Percentiles rank a stretch among this genome's conserved stretches.
Evolutionary conservation across 1,139 yeast genomes (phyloP).

Genomic region (Zygosaccharomyces pseudobailii): DNA sequence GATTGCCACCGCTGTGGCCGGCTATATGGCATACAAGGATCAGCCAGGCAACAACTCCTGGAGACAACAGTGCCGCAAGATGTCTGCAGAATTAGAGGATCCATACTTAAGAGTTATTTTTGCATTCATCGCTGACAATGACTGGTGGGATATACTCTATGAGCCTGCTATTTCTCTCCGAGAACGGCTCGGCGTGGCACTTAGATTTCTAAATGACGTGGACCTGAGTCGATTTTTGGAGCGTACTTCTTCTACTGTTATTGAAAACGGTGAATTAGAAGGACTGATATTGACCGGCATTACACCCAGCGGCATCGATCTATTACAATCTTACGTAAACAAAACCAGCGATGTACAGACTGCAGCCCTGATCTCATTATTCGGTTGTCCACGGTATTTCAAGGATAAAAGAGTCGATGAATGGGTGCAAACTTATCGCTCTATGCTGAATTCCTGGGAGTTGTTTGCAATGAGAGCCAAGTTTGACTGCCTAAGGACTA

Average conservation of each 20-base stretch:
- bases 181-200: conserved; percentile 86
- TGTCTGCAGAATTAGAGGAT: conserved; percentile 82
- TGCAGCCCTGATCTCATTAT: conserved; percentile 75
- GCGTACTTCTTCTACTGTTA: conserved; percentile 66
- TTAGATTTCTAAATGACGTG: conserved; percentile 74
- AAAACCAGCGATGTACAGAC: conserved; percentile 91
- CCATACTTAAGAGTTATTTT: conserved; percentile 90
- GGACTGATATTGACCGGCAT: conserved; percentile 88
- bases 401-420: conserved; percentile 61
- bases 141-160: conserved; percentile 94
- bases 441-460: conserved; percentile 80
- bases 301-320: conserved; percentile 74
- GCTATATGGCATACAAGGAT: conserved; percentile 73
- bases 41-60: conserved; percentile 68
- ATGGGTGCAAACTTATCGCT: conserved; percentile 75
- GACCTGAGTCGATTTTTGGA: conserved; percentile 67
- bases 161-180: conserved; percentile 83
- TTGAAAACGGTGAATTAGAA: conserved; percentile 77
- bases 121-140: conserved; percentile 90
- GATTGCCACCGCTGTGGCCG: conserved; percentile 93
- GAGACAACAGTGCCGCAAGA: conserved; percentile 86
- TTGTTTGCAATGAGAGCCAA: conserved; percentile 72
- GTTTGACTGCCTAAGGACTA: conserved; percentile 75
- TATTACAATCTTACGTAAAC: conserved; percentile 83
- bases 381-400: conserved; percentile 81